A percentile compares a stretch with the other conserved stretches of the same genome.
Evolutionary conservation across 345 rosid species (phyloP).

Genomic region (Populus simonii): DNA sequence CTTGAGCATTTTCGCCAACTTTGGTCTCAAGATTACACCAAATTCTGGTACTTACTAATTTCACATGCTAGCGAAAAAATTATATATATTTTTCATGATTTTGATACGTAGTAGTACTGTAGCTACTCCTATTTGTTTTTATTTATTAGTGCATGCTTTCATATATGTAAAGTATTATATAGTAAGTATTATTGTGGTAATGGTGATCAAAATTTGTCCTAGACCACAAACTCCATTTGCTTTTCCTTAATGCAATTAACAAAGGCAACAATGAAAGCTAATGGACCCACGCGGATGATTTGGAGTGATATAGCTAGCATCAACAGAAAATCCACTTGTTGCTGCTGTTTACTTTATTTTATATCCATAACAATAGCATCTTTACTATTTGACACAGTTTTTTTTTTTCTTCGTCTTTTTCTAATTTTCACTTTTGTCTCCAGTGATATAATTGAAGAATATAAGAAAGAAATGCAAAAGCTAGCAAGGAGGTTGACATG

Average conservation of each 20-base stretch:
- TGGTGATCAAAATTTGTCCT: not conserved
- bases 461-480: constrained; percentile 64
- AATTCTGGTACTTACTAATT: constrained; percentile 50
- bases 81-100: too few species aligned
- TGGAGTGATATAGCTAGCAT: constrained; percentile 13
- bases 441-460: constrained; percentile 57
- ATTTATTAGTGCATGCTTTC: not conserved
- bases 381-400: constrained; percentile 17
- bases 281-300: constrained; percentile 48
- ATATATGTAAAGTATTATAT: too few species aligned
- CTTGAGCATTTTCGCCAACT: constrained; percentile 67
- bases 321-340: constrained; percentile 19
- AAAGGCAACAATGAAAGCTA: constrained; percentile 40
- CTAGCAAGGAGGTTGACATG: constrained; percentile 64
- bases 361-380: constrained; percentile 21
- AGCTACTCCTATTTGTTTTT: not conserved
- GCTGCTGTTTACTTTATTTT: constrained; percentile 27
- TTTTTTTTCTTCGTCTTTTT: not conserved
- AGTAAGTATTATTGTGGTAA: not conserved
- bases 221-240: constrained; percentile 19
- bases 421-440: not conserved
- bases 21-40: constrained; percentile 66
- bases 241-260: constrained; percentile 33
- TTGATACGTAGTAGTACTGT: too few species aligned
- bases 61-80: constrained; percentile 22